Evolutionary conservation across 306 rosid genomes (phyloP), one percentile per base, ranked within the genome.

Genomic region (Cicer judaicum): DNA sequence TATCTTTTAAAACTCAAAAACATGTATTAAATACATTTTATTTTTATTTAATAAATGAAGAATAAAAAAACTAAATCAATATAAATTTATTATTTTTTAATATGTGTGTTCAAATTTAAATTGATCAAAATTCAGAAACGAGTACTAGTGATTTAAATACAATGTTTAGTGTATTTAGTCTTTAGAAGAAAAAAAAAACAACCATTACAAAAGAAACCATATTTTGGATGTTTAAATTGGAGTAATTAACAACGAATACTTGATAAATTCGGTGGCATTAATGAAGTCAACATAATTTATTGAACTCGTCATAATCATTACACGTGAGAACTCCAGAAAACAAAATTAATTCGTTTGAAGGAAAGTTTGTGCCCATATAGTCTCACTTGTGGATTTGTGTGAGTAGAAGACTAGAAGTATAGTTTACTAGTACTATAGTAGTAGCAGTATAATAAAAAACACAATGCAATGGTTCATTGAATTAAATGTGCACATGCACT

Each of bases 401-500:
- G 54, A 14, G 15, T 48, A 12, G 54, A 13, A 12, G 0, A 24
- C 3, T 24, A 24, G 29, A 24, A 24, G 29, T 24, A 24, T 24
- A 24, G 29, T 24, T 2, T 24, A 24, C 29, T 24, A 24, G 29
- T 24, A 24, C 29, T 19, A 1, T 12, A 4, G 5, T 12, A 47
- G 14, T 12, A 47, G 15, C 13, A 47, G 53, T 47, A 24, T 24
- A 47, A 13, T 47, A 24, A 67, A 12, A 55, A 10, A 10, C 59
- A 6, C 49, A 3, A 13, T 15, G 12, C 63, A 59, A 66, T 34
- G 19, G 18, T 34, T 55, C 73, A 78, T 63, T 15, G 10, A 47
- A 74, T 16, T 15, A 15, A 47, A 74, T 16, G 24, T 72, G 68
- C 78, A 54, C 46, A 29, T 14, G 54, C 24, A 70, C 21, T 19